A percentile compares a stretch with the other conserved stretches of the same genome.
These are phyloP conservation scores for Apodospora peruviana DNA, from an alignment of 495 filamentous ascomycete species.

Conservation along the genomic window DNA sequence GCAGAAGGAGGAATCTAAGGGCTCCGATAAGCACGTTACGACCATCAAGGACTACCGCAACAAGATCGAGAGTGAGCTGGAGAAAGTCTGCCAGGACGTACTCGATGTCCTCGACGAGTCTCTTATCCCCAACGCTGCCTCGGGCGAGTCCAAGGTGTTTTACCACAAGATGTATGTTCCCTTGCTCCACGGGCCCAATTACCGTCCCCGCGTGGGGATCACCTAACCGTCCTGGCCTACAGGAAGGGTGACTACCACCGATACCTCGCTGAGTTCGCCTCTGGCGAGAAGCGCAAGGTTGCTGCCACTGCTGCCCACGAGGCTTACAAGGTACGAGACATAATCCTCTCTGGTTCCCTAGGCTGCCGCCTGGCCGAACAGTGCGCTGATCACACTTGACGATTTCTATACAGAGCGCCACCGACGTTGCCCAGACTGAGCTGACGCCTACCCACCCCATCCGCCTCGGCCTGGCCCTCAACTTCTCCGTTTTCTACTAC, in stretches of 20 bases:
- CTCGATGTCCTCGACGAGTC: slow-evolving; percentile 92
- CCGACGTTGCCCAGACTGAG: slow-evolving; percentile 96
- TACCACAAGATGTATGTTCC: slow-evolving; percentile 95
- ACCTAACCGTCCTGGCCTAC: slow-evolving; percentile 2
- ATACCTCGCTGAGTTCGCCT: slow-evolving; percentile 98
- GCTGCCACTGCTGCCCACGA: slow-evolving; percentile 95
- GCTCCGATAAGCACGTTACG: slow-evolving; percentile 90
- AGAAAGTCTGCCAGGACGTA: slow-evolving; percentile 98
- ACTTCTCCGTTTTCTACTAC: slow-evolving; percentile 99
- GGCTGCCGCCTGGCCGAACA: too few relatives aligned
- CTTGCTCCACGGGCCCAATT: neutral
- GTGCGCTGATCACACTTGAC: neutral
- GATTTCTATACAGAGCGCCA: slow-evolving; percentile 65
- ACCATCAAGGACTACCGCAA: slow-evolving; percentile 97
- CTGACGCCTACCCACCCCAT: slow-evolving; percentile 98
- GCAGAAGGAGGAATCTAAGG: slow-evolving; percentile 99
- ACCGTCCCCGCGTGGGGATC: neutral
- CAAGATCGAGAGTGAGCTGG: slow-evolving; percentile 97
- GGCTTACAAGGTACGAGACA: slow-evolving; percentile 82
- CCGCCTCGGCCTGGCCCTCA: slow-evolving; percentile 94
- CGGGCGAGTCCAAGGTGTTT: slow-evolving; percentile 99
- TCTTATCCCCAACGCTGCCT: slow-evolving; percentile 95
- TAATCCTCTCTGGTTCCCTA: too few relatives aligned
- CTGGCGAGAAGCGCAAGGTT: slow-evolving; percentile 96
- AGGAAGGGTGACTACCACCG: slow-evolving; percentile 99